Percentiles rank a stretch among this genome's conserved stretches.
Conservation (phyloP, 306 rosid genomes). For the Cajanus cajan region DNA sequence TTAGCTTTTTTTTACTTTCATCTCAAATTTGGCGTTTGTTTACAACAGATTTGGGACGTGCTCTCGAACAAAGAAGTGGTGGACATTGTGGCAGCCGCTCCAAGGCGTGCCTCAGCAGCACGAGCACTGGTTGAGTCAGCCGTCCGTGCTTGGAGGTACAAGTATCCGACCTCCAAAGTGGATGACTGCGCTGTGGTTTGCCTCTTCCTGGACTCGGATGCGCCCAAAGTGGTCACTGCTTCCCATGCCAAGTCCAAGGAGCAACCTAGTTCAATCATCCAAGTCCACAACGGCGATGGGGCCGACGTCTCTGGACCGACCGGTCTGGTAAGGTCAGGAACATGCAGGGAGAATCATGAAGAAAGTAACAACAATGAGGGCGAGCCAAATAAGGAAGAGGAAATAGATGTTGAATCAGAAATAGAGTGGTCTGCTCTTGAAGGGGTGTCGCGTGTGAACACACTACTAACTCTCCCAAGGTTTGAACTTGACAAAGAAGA, state of each 20-base stretch:
- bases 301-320: slow-evolving; percentile 37
- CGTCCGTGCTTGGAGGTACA: slow-evolving; percentile 74
- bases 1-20: background rate
- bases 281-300: slow-evolving; percentile 31
- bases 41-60: slow-evolving; percentile 89
- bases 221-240: slow-evolving; percentile 45
- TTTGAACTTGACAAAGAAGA: slow-evolving; percentile 77
- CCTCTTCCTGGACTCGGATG: slow-evolving; percentile 67
- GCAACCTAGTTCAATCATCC: slow-evolving; percentile 33
- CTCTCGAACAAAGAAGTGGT: slow-evolving; percentile 94
- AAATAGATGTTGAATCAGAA: slow-evolving; percentile 47
- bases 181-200: slow-evolving; percentile 97
- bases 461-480: slow-evolving; percentile 87
- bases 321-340: slow-evolving; percentile 47
- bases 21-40: slow-evolving; percentile 10
- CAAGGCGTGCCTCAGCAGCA: slow-evolving; percentile 67
- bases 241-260: slow-evolving; percentile 51
- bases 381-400: slow-evolving; percentile 48
- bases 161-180: slow-evolving; percentile 91
- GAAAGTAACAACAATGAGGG: slow-evolving; percentile 44
- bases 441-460: slow-evolving; percentile 97
- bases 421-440: slow-evolving; percentile 93
- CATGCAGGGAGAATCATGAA: slow-evolving; percentile 46
- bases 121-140: slow-evolving; percentile 87
- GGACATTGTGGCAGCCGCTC: slow-evolving; percentile 74